Conservation (phyloP, 441 rosid genomes). For the Euphorbia schlechtendalii region DNA sequence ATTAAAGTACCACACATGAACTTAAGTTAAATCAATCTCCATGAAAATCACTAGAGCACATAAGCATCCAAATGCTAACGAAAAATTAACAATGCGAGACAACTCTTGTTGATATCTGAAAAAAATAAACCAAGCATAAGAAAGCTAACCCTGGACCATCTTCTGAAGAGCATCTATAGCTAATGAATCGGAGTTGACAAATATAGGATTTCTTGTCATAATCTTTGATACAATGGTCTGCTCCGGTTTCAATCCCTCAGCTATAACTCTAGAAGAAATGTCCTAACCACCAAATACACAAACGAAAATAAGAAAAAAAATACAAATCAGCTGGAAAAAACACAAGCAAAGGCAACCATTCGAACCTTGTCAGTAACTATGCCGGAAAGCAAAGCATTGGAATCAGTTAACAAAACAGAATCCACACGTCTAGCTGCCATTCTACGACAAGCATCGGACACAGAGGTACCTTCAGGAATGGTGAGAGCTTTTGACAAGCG, state of each 20-base stretch:
- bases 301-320: not conserved
- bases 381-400: slow-evolving; percentile 88
- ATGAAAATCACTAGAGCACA: not conserved
- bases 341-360: not conserved
- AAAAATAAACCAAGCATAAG: not conserved
- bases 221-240: slow-evolving; percentile 79
- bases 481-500: slow-evolving; percentile 85
- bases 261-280: slow-evolving; percentile 72
- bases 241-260: slow-evolving; percentile 88
- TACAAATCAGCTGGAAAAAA: not conserved
- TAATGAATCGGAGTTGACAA: slow-evolving; percentile 69
- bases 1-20: not conserved
- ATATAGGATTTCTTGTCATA: slow-evolving; percentile 88
- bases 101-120: not conserved
- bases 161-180: slow-evolving; percentile 95
- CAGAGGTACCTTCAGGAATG: slow-evolving; percentile 82
- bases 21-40: not conserved
- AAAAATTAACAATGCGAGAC: not conserved
- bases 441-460: slow-evolving; percentile 78
- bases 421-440: slow-evolving; percentile 84
- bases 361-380: slow-evolving; percentile 80
- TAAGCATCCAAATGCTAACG: not conserved
- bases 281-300: slow-evolving; percentile 33
- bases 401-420: slow-evolving; percentile 79
- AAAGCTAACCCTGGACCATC: slow-evolving; percentile 83